Evolutionary conservation across 345 rosid genomes (phyloP).

Genomic region (Euphorbia lathyris): DNA sequence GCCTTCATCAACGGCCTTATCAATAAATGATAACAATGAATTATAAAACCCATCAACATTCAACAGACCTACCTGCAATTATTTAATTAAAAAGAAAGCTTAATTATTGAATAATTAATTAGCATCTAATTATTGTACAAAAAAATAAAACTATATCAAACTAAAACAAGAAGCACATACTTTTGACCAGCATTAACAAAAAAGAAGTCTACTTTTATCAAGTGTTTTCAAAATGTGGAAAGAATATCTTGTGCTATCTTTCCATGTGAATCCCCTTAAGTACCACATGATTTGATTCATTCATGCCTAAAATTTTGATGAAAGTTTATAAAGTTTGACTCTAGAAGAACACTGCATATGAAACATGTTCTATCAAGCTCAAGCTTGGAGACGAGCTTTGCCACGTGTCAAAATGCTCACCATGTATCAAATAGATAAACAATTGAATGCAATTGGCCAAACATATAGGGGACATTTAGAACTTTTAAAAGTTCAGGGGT

Average conservation of each 20-base stretch:
- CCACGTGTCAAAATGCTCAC: too few species aligned
- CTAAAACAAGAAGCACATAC: slow-evolving; percentile 9
- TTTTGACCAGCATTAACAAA: slow-evolving; percentile 22
- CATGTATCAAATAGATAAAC: too few species aligned
- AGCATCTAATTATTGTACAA: background rate
- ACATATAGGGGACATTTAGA: too few species aligned
- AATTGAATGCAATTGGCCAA: too few species aligned
- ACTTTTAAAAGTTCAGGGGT: too few species aligned
- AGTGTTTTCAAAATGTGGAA: slow-evolving; percentile 11
- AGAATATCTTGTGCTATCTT: slow-evolving; percentile 33
- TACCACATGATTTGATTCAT: slow-evolving; percentile 47
- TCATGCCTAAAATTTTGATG: background rate
- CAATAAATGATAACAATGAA: slow-evolving; percentile 75
- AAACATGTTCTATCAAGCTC: slow-evolving; percentile 7
- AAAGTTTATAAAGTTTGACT: background rate
- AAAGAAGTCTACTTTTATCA: background rate
- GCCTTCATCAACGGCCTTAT: slow-evolving; percentile 95
- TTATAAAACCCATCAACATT: slow-evolving; percentile 93
- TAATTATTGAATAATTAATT: slow-evolving; percentile 3
- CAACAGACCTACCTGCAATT: slow-evolving; percentile 79
- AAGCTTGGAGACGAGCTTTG: background rate
- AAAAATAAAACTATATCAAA: background rate
- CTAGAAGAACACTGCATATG: slow-evolving; percentile 21
- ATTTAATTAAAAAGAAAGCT: background rate
- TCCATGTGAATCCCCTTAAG: slow-evolving; percentile 41